Evolutionary conservation across 2,329 filamentous ascomycete species (phyloP).

Genomic region (Dactylellina parvicollis): DNA sequence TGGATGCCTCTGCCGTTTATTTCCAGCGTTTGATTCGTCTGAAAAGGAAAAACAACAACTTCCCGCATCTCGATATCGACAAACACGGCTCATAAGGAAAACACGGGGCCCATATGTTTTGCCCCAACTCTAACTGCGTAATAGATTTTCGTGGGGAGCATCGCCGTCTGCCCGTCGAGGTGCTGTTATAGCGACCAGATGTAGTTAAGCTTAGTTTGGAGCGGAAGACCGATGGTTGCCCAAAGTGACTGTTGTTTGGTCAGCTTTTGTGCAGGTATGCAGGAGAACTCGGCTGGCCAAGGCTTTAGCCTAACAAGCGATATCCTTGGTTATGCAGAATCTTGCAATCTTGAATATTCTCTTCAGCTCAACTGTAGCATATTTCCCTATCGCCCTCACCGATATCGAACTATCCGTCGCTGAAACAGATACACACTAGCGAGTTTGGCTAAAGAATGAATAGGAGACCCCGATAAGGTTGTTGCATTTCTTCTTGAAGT

Average conservation of each 20-base stretch:
- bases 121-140: slow-evolving; percentile 18
- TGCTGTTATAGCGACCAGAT: slow-evolving; percentile 30
- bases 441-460: slow-evolving; percentile 8
- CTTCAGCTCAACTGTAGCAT: slow-evolving; percentile 33
- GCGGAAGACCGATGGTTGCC: slow-evolving; percentile 4
- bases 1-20: slow-evolving; percentile 32
- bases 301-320: slow-evolving; percentile 29
- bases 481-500: slow-evolving; percentile 8
- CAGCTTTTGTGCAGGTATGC: slow-evolving; percentile 21
- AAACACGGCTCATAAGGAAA: slow-evolving; percentile 52
- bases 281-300: slow-evolving; percentile 40
- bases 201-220: slow-evolving; percentile 47
- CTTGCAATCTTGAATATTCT: slow-evolving; percentile 18
- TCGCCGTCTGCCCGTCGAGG: slow-evolving; percentile 28
- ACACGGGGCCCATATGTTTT: slow-evolving; percentile 47
- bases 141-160: slow-evolving; percentile 19
- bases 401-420: slow-evolving; percentile 9
- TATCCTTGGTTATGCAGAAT: slow-evolving; percentile 39
- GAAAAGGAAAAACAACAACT: slow-evolving; percentile 23
- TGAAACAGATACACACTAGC: slow-evolving; percentile 30
- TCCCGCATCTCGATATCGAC: slow-evolving; percentile 46
- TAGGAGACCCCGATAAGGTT: slow-evolving; percentile 12
- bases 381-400: slow-evolving; percentile 24
- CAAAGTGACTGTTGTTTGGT: too few relatives aligned
- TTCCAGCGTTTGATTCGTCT: slow-evolving; percentile 48